A percentile compares a stretch with the other conserved stretches of the same genome.
These are phyloP conservation scores for Aspergillus sp. DNA, from an alignment of 2,329 filamentous ascomycete genomes.

Conservation along the genomic window DNA sequence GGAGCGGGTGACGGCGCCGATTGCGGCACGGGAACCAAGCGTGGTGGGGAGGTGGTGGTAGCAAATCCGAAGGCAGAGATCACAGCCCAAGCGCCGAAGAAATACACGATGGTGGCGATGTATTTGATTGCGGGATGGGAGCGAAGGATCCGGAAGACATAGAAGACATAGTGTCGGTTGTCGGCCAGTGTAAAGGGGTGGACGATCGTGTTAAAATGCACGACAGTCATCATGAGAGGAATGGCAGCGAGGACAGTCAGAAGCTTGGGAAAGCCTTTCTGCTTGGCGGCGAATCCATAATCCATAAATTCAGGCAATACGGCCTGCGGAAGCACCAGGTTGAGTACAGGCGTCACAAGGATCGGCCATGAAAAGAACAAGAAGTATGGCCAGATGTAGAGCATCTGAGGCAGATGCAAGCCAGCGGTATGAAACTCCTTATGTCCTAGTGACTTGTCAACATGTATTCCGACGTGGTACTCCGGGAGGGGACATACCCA, in stretches of 20 bases:
- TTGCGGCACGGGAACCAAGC: slow-evolving; percentile 18
- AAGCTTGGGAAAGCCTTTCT: slow-evolving; percentile 39
- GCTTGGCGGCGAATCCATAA: slow-evolving; percentile 31
- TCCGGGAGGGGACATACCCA: slow-evolving; percentile 57
- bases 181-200: slow-evolving; percentile 96
- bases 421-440: slow-evolving; percentile 92
- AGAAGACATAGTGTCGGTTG: slow-evolving; percentile 97
- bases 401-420: slow-evolving; percentile 84
- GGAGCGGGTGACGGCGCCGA: slow-evolving; percentile 7
- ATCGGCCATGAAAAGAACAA: slow-evolving; percentile 86
- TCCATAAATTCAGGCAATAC: slow-evolving; percentile 35
- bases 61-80: slow-evolving; percentile 61
- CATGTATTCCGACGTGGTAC: neutral
- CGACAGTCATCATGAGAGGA: slow-evolving; percentile 47
- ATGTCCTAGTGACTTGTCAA: slow-evolving; percentile 61
- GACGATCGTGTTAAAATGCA: slow-evolving; percentile 85
- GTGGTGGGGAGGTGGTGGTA: slow-evolving; percentile 20
- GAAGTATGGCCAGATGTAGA: slow-evolving; percentile 92
- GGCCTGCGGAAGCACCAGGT: slow-evolving; percentile 32
- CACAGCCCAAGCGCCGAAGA: slow-evolving; percentile 65
- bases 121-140: slow-evolving; percentile 65
- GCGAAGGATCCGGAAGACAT: slow-evolving; percentile 83
- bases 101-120: slow-evolving; percentile 67
- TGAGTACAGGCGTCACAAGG: slow-evolving; percentile 56
- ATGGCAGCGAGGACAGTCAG: slow-evolving; percentile 36